Evolutionary conservation across 2,329 filamentous ascomycete species (phyloP), one percentile per base, ranked within the genome.

Genomic region (Penicillium occitanis): DNA sequence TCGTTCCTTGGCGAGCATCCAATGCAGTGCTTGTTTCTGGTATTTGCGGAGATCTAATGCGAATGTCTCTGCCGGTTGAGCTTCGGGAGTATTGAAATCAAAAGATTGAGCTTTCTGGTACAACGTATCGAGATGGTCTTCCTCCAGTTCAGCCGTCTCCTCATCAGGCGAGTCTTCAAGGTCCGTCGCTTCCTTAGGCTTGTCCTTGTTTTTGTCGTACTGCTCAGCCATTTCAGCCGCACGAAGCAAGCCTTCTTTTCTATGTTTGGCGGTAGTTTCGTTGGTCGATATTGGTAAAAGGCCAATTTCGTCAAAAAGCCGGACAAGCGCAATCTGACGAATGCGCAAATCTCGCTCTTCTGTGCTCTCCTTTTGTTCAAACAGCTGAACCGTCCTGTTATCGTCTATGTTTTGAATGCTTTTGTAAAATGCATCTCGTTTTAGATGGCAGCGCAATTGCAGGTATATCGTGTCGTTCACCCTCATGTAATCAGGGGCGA

Each of bases 41-140:
- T 99, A 99, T 61, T 92, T 92, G 2, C 95, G 88, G 33, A 99
- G 82, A 44, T 88, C 84, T 88, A 99, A 89, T 5, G 85, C 84
- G 77, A 99, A 99, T 0, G 88, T 92, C 8, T 89, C 84, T 5
- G 91, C 88, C 10, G 95, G 94, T 71, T 97, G 90, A 10, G 92
- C 89, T 76, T 92, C 89, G 1, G 93, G 93, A 0, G 93, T 97
- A 74, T 88, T 87, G 74, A 99, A 98, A 76, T 99, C 95, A 73
- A 98, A 98, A 0, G 92, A 93, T 74, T 99, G 95, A 0, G 95
- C 95, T 75, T 99, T 99, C 73, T 90, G 92, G 78, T 99, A 99
- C 1, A 99, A 80, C 0, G 91, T 88, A 75, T 99, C 95, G 3
- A 99, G 88, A 75, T 99, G 95, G 72, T 96, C 93, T 76, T 98